These are phyloP conservation scores for Pichia manshurica DNA, from an alignment of 805 yeast species.

Conservation along the genomic window DNA sequence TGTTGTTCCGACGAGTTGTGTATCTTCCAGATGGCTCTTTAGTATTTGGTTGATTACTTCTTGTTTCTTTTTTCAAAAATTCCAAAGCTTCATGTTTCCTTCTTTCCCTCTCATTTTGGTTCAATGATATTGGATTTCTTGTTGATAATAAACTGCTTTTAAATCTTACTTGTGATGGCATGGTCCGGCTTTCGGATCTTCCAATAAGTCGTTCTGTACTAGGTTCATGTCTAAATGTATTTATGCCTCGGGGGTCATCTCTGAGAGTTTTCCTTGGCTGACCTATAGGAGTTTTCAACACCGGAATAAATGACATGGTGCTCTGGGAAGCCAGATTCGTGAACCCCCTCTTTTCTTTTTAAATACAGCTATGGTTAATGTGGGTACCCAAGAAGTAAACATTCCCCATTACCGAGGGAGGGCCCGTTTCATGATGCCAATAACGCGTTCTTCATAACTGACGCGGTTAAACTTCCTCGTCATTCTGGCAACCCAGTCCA, in stretches of 20 bases:
- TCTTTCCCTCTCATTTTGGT: constrained; percentile 10
- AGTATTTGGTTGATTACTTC: background rate
- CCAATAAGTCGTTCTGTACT: background rate
- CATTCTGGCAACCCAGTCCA: too few species aligned
- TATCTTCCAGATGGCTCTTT: background rate
- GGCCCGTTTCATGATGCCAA: too few species aligned
- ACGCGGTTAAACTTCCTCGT: too few species aligned
- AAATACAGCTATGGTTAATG: too few species aligned
- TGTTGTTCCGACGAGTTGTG: background rate
- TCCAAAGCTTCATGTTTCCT: constrained; percentile 15
- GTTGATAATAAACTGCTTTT: background rate
- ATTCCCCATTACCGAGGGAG: too few species aligned
- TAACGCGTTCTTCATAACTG: background rate
- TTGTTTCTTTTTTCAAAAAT: constrained; percentile 12
- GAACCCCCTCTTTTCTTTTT: too few species aligned
- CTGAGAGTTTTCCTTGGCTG: background rate
- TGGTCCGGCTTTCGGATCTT: background rate
- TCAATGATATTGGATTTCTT: constrained; percentile 1
- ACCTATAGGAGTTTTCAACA: constrained; percentile 1
- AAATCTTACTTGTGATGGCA: constrained; percentile 1
- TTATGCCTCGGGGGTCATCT: background rate
- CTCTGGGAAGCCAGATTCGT: too few species aligned
- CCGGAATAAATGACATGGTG: constrained; percentile 5
- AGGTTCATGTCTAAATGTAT: background rate
- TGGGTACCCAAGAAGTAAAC: too few species aligned